Evolutionary conservation across 169 alveolate genomes (phyloP).

Genomic region (Prorocentrum cordatum): DNA sequence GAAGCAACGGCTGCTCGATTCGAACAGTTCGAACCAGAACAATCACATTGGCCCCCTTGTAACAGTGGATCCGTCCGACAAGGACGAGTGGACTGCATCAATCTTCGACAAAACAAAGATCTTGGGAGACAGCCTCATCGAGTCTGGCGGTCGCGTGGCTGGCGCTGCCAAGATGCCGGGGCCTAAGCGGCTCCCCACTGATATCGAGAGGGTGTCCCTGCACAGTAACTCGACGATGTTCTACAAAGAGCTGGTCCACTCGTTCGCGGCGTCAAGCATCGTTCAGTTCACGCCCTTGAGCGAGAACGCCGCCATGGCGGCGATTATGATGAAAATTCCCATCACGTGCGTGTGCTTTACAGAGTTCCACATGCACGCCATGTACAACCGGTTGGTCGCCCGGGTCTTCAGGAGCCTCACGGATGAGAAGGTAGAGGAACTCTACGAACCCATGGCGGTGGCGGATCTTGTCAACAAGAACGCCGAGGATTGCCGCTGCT

Average conservation of each 20-base stretch:
- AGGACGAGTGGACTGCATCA: no score
- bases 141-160: neutral
- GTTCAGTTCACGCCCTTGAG: neutral
- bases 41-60: no score
- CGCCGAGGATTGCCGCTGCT: no score
- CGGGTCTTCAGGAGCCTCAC: neutral
- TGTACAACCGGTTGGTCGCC: neutral
- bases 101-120: neutral
- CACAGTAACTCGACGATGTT: neutral
- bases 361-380: neutral
- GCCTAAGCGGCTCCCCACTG: neutral
- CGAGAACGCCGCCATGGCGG: neutral
- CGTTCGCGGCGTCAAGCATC: neutral
- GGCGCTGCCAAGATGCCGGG: neutral
- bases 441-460: neutral
- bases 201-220: neutral
- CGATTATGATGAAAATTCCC: neutral
- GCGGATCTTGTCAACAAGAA: neutral
- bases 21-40: no score
- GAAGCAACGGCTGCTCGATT: no score
- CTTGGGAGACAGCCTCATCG: neutral
- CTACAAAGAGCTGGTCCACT: neutral
- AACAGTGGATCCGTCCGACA: no score
- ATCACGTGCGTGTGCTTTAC: neutral
- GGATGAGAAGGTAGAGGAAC: neutral